Base-by-base conservation (phyloP, 257 asterid species). In the Ilex asprella region DNA sequence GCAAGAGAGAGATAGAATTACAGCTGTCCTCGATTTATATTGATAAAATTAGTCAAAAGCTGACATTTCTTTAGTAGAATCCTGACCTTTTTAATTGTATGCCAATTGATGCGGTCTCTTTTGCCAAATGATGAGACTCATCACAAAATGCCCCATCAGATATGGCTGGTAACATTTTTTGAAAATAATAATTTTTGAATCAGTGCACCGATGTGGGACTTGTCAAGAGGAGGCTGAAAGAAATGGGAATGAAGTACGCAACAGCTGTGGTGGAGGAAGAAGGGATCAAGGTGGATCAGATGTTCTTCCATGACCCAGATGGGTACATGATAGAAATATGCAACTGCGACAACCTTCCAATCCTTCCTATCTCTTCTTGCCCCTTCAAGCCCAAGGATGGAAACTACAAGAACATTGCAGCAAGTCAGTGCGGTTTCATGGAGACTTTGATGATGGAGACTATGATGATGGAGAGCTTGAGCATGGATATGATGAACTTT, bases 261-360 rank as follows among this genome's bases (percentile, higher is more conserved):
- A 73, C 52, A 1, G 79, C 69, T 3, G 31, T 65, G 8, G 74
- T 77, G 15, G 79, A 77, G 63, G 82, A 77, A 13, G 72, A 58
- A 3, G 82, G 82, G 11, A 67, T 66, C 5, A 56, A 60, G 39
- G 82, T 77, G 27, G 77, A 77, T 55, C 82, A 77, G 3, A 74
- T 77, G 30, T 77, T 77, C 59, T 77, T 77, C 69, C 82, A 77
- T 47, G 82, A 77, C 27, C 82, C 82, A 1, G 82, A 77, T 67
- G 82, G 74, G 61, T 77, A 77, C 55, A 77, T 77, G 82, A 70
- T 77, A 54, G 82, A 77, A 58, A 39, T 77, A 0, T 77, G 82
- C 50, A 73, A 73, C 64, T 77, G 82, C 55, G 76, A 73, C 4
- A 73, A 73, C 30, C 55, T 77, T 46, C 82, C 82, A 10, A 1